Evolutionary conservation across 2,329 filamentous ascomycete species (phyloP).

Genomic region (Zasmidium cellare): DNA sequence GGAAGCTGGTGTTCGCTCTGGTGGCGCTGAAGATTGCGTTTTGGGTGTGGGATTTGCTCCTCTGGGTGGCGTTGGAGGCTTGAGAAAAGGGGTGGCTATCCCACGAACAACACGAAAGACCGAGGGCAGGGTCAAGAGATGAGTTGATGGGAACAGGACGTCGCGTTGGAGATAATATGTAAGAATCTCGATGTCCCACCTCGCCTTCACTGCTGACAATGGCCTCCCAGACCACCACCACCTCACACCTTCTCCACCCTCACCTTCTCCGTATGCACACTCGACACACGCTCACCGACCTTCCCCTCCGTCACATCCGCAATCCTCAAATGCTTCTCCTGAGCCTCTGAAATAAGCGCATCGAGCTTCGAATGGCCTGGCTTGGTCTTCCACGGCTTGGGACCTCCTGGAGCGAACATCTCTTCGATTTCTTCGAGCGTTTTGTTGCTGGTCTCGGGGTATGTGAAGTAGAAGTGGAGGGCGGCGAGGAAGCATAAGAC

Average conservation of each 20-base stretch:
- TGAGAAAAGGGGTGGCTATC: no score
- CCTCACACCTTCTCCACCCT: constrained; percentile 4
- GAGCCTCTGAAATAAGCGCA: constrained; percentile 20
- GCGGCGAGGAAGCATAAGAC: constrained; percentile 48
- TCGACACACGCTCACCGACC: not conserved
- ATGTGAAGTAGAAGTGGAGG: constrained; percentile 48
- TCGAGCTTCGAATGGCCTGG: constrained; percentile 37
- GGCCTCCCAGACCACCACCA: no score
- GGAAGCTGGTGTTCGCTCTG: no score
- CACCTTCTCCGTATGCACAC: not conserved
- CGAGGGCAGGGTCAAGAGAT: no score
- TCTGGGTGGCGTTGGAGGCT: no score
- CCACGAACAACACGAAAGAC: no score
- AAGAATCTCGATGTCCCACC: no score
- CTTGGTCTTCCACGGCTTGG: constrained; percentile 39
- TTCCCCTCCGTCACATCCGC: constrained; percentile 11
- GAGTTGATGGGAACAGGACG: no score
- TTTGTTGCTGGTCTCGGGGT: constrained; percentile 42
- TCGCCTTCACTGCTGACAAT: no score
- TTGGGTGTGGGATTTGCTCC: no score
- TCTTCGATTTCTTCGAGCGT: constrained; percentile 43
- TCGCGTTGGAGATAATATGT: no score
- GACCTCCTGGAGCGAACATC: constrained; percentile 37
- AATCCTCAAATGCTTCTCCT: constrained; percentile 21
- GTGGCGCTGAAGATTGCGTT: no score